These are phyloP conservation scores for Globisporangium nodosum DNA, from an alignment of 352 stramenopile genomes.

Conservation along the genomic window DNA sequence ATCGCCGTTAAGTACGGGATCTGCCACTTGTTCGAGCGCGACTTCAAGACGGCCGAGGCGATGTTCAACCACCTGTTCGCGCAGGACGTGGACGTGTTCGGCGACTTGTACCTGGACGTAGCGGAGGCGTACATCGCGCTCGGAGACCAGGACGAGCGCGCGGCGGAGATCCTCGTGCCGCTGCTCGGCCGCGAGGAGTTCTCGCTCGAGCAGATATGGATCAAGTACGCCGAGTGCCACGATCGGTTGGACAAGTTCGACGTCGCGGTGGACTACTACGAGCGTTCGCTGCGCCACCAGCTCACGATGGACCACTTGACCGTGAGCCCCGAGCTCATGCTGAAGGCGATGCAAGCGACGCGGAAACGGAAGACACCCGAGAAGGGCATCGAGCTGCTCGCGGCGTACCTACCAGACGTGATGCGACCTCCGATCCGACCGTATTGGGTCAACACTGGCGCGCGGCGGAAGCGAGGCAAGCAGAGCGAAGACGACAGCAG, in stretches of 20 bases:
- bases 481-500: neutral
- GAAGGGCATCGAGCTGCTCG: slow-evolving; percentile 53
- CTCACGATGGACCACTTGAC: slow-evolving; percentile 32
- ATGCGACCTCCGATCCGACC: slow-evolving; percentile 73
- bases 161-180: slow-evolving; percentile 59
- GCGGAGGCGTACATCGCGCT: slow-evolving; percentile 77
- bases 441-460: slow-evolving; percentile 67
- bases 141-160: slow-evolving; percentile 57
- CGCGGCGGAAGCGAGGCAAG: slow-evolving; percentile 19
- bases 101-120: slow-evolving; percentile 80
- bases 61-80: slow-evolving; percentile 84
- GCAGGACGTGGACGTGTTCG: slow-evolving; percentile 81
- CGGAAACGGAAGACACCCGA: slow-evolving; percentile 40
- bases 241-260: slow-evolving; percentile 56
- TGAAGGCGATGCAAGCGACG: slow-evolving; percentile 65
- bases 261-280: slow-evolving; percentile 74
- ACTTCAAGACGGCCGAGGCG: slow-evolving; percentile 65
- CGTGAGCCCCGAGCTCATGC: slow-evolving; percentile 58
- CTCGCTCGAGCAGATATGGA: slow-evolving; percentile 72
- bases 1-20: slow-evolving; percentile 87
- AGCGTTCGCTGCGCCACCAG: slow-evolving; percentile 62
- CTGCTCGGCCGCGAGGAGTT: slow-evolving; percentile 66
- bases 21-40: slow-evolving; percentile 71
- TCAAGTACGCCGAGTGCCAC: slow-evolving; percentile 74
- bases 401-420: slow-evolving; percentile 50